These are phyloP conservation scores for Cylindrodendrum hubeiense DNA, from an alignment of 2,329 filamentous ascomycete species.

Conservation along the genomic window DNA sequence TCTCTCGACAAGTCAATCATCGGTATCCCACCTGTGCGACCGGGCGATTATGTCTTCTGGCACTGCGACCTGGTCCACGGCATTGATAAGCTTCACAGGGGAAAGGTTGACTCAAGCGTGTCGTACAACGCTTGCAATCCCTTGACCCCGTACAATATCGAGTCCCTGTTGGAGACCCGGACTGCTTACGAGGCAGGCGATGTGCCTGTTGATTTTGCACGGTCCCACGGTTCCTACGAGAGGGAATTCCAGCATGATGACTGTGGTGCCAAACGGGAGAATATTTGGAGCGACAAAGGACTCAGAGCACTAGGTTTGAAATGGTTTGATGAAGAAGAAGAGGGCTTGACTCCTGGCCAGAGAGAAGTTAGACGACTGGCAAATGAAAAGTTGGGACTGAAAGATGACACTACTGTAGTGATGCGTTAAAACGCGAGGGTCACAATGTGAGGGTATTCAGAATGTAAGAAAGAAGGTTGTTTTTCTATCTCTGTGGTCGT, in stretches of 20 bases:
- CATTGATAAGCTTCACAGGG: slow-evolving; percentile 80
- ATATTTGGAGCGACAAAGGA: slow-evolving; percentile 41
- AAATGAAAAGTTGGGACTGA: not conserved
- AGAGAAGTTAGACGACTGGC: not conserved
- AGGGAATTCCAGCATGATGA: slow-evolving; percentile 68
- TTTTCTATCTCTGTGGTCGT: no score
- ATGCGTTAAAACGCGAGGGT: no score
- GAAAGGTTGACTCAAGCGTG: slow-evolving; percentile 78
- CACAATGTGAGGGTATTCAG: no score
- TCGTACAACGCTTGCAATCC: slow-evolving; percentile 84
- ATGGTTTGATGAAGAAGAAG: not conserved
- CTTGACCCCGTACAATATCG: slow-evolving; percentile 76
- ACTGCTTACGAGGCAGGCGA: slow-evolving; percentile 72
- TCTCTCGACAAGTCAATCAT: slow-evolving; percentile 73
- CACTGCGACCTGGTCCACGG: slow-evolving; percentile 82
- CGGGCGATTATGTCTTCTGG: slow-evolving; percentile 82
- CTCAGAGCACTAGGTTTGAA: slow-evolving; percentile 17
- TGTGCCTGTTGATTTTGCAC: slow-evolving; percentile 74
- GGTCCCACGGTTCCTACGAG: slow-evolving; percentile 57
- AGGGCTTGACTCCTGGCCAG: not conserved
- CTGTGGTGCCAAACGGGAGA: slow-evolving; percentile 47
- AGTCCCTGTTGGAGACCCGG: slow-evolving; percentile 75
- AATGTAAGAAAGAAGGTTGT: no score
- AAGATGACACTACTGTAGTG: no score
- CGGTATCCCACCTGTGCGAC: slow-evolving; percentile 71